These are phyloP conservation scores for Diaporthe sp. DNA, from an alignment of 2,329 filamentous ascomycete genomes.

Conservation along the genomic window DNA sequence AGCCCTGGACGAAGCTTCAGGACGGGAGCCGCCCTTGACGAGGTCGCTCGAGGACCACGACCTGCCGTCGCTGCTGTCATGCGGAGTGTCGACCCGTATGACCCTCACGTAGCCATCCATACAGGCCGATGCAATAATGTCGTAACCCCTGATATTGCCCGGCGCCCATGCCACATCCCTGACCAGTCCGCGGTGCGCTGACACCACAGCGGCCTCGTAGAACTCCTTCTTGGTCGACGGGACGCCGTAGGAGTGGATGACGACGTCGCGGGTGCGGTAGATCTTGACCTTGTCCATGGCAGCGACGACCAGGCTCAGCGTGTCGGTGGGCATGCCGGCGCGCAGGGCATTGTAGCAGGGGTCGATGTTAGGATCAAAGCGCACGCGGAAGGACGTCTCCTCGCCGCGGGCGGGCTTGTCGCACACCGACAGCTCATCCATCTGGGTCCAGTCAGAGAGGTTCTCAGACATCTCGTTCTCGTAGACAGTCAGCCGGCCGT, in stretches of 20 bases:
- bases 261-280: constrained; percentile 79
- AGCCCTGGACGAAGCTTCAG: constrained; percentile 36
- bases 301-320: constrained; percentile 85
- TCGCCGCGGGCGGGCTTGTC: constrained; percentile 81
- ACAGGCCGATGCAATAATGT: constrained; percentile 90
- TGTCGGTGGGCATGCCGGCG: constrained; percentile 84
- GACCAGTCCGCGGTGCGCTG: constrained; percentile 81
- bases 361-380: constrained; percentile 89
- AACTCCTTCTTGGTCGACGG: constrained; percentile 79
- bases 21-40: constrained; percentile 50
- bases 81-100: constrained; percentile 81
- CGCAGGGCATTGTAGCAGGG: constrained; percentile 82
- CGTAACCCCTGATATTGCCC: constrained; percentile 89
- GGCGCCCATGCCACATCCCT: constrained; percentile 94
- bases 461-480: constrained; percentile 90
- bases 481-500: constrained; percentile 83
- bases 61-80: constrained; percentile 60
- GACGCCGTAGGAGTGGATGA: constrained; percentile 65
- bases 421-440: constrained; percentile 84
- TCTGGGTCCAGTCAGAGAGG: constrained; percentile 78
- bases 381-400: constrained; percentile 87
- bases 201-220: constrained; percentile 84
- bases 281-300: constrained; percentile 87
- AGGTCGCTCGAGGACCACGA: constrained; percentile 65
- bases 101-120: constrained; percentile 92